Evolutionary conservation across 768 basidiomycete species (phyloP), one percentile per base, ranked within the genome.

Genomic region (Macrolepiota dolichaula): DNA sequence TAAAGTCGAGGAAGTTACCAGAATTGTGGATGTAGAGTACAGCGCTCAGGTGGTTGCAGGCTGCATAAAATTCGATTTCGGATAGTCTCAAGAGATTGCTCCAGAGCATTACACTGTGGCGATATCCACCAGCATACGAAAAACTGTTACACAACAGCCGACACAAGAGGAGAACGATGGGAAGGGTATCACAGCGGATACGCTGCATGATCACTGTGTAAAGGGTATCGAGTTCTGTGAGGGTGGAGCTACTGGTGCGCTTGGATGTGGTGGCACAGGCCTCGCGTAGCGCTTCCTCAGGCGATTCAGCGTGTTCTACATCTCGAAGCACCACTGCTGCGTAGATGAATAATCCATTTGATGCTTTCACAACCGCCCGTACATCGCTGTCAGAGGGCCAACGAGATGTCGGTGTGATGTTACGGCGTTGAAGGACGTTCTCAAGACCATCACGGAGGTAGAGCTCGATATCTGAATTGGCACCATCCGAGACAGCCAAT

Each of bases 341-440:
- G 53, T 69, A 72, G 13, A 73, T 69, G 49, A 73, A 73, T 10
- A 70, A 61, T 1, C 71, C 66, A 0, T 61, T 61, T 0, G 72
- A 62, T 38, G 65, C 66, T 5, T 62, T 27, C 3, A 73, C 67
- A 9, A 66, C 54, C 3, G 10, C 42, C 5, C 52, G 12, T 4
- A 68, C 42, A 61, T 53, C 55, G 7, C 17, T 13, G 15, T 49
- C 32, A 3, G 62, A 53, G 1, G 67, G 67, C 66, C 66, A 67
- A 4, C 32, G 17, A 12, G 17, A 0, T 7, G 1, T 1, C 7
- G 3, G n/a, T 4, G 29, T 13, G 24, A 22, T 9, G 17, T 27
- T 27, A 9, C 55, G 42, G 15, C 55, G 40, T 27, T 17, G 38
- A 25, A 57, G 58, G 12, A 60, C 50, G 10, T 60, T 51, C 1